A percentile compares a stretch with the other conserved stretches of the same genome.
phyloP scores from a whole-genome alignment of 2,329 filamentous ascomycete genomes.

The Dactylellina leptospora region DNA sequence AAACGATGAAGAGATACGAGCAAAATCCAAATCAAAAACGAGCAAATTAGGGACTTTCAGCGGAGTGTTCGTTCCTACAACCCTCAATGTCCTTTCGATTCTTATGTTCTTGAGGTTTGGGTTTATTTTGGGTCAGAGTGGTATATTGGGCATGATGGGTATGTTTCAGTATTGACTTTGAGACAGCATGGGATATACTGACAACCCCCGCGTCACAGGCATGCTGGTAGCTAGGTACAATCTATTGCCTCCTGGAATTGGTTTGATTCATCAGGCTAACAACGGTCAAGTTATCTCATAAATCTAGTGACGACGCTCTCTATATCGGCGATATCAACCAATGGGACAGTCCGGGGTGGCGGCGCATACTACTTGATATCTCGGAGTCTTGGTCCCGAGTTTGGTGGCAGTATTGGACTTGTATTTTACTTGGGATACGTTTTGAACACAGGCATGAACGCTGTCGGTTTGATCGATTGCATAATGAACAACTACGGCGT shows the following conservation, averaged over 20 bases:
- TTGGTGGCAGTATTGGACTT: conserved; percentile 85
- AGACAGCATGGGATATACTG: conserved; percentile 7
- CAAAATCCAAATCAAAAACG: conserved; percentile 46
- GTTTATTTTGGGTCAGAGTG: conserved; percentile 81
- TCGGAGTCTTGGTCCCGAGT: conserved; percentile 83
- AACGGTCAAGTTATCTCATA: conserved; percentile 69
- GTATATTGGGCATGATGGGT: conserved; percentile 82
- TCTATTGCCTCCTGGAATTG: background rate
- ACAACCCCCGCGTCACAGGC: conserved; percentile 14
- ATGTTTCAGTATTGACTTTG: conserved; percentile 58
- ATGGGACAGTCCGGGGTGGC: conserved; percentile 85
- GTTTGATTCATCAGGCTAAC: background rate
- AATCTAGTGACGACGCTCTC: conserved; percentile 86
- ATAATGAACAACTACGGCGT: conserved; percentile 77
- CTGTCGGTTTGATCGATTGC: conserved; percentile 85
- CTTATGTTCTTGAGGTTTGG: conserved; percentile 92
- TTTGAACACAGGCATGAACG: conserved; percentile 85
- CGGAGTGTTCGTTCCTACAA: conserved; percentile 85
- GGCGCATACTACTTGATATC: conserved; percentile 91
- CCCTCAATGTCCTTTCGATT: conserved; percentile 86
- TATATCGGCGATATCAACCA: conserved; percentile 86
- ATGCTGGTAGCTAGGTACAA: conserved; percentile 69
- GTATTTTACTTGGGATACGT: conserved; percentile 91
- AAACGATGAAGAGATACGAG: conserved; percentile 46
- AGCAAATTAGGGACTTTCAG: conserved; percentile 78